Evolutionary conservation across 768 basidiomycete species (phyloP).

Genomic region (Pleurotus cornucopiae): DNA sequence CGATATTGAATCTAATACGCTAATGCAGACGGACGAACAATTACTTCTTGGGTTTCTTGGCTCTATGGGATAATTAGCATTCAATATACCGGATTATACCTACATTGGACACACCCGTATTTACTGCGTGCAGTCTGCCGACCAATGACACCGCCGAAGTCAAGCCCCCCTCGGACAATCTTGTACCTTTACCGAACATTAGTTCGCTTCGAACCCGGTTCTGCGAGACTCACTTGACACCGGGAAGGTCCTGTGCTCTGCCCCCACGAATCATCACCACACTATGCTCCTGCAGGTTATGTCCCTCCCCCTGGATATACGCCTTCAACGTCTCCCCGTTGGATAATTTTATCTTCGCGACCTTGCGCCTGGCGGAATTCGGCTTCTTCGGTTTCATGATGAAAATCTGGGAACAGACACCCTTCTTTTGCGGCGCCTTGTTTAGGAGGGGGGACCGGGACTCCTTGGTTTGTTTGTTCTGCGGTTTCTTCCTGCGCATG

Average conservation of each 20-base stretch:
- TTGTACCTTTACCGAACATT: slow-evolving; percentile 67
- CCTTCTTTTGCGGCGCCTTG: slow-evolving; percentile 82
- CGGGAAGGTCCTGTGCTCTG: slow-evolving; percentile 94
- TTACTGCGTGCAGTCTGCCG: slow-evolving; percentile 79
- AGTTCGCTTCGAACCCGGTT: background rate
- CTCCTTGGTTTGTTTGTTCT: slow-evolving; percentile 41
- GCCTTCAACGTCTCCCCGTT: slow-evolving; percentile 88
- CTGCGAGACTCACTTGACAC: slow-evolving; percentile 70
- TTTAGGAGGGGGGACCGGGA: slow-evolving; percentile 80
- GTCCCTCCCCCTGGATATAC: slow-evolving; percentile 96
- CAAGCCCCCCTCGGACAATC: slow-evolving; percentile 86
- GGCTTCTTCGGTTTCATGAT: slow-evolving; percentile 94
- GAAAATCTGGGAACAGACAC: slow-evolving; percentile 79
- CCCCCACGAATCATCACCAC: slow-evolving; percentile 95
- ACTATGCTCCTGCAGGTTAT: slow-evolving; percentile 96
- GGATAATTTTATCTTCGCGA: slow-evolving; percentile 87
- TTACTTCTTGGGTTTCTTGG: slow-evolving; percentile 85
- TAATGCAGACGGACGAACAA: slow-evolving; percentile 12
- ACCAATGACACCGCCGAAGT: slow-evolving; percentile 87
- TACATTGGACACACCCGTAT: slow-evolving; percentile 66
- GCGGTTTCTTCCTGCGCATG: slow-evolving; percentile 69
- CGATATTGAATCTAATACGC: background rate
- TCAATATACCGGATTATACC: background rate
- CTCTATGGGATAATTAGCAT: slow-evolving; percentile 29
- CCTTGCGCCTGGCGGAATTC: slow-evolving; percentile 97